These are phyloP conservation scores for Trichosporon faecale DNA, from an alignment of 1,284 basidiomycete species.

Conservation along the genomic window DNA sequence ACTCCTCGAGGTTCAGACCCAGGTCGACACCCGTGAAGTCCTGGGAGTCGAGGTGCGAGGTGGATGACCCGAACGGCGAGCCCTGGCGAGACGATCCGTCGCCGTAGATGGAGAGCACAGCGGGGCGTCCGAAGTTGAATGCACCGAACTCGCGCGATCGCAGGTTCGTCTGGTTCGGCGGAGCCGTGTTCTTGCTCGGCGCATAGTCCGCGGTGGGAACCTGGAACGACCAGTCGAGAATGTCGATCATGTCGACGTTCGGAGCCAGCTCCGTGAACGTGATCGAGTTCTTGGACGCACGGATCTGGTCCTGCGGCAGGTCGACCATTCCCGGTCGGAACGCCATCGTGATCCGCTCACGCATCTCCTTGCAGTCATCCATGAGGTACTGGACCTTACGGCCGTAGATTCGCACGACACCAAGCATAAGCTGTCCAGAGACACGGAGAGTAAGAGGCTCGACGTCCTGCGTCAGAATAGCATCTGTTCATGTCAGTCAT, in stretches of 20 bases:
- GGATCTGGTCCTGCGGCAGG: conserved; percentile 88
- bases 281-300: conserved; percentile 70
- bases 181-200: conserved; percentile 22
- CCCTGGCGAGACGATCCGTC: conserved; percentile 38
- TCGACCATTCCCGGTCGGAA: conserved; percentile 91
- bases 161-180: conserved; percentile 30
- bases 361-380: conserved; percentile 95
- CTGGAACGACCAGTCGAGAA: conserved; percentile 43
- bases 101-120: conserved; percentile 52
- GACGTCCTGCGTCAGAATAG: conserved; percentile 75
- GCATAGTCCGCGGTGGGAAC: conserved; percentile 17
- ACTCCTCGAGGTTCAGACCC: conserved; percentile 49
- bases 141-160: conserved; percentile 45
- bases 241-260: conserved; percentile 33
- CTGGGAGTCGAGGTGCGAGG: conserved; percentile 72
- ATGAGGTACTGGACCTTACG: conserved; percentile 95
- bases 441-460: conserved; percentile 84
- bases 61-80: conserved; percentile 35
- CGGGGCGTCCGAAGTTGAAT: conserved; percentile 47
- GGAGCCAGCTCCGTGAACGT: conserved; percentile 38
- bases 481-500: conserved; percentile 58
- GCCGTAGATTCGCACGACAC: conserved; percentile 95
- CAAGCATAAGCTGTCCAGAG: conserved; percentile 90
- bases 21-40: conserved; percentile 60
- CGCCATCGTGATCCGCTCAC: conserved; percentile 93